phyloP scores from a whole-genome alignment of 345 rosid species.

The Linum usitatissimum region DNA sequence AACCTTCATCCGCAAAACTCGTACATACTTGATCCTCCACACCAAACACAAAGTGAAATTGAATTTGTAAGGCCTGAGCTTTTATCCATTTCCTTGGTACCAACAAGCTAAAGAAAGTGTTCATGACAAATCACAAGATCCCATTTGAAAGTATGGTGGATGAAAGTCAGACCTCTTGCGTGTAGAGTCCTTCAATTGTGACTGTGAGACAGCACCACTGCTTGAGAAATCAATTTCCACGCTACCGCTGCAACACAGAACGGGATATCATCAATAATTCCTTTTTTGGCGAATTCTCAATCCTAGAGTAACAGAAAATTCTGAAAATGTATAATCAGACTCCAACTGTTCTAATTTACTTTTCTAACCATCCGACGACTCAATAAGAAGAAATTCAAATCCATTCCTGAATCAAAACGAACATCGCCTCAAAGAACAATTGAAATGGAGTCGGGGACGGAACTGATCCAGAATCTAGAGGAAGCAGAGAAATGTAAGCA shows the following conservation, averaged over 20 bases:
- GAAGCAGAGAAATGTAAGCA: background rate
- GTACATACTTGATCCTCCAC: background rate
- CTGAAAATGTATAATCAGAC: background rate
- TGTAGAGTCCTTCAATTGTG: slow-evolving; percentile 20
- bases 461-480: background rate
- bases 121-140: background rate
- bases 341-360: background rate
- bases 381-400: background rate
- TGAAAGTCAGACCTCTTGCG: slow-evolving; percentile 28
- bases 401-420: too few relatives aligned
- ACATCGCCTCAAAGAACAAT: background rate
- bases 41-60: background rate
- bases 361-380: background rate
- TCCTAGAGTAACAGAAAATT: background rate
- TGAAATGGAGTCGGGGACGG: background rate
- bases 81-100: background rate
- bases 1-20: background rate
- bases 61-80: background rate
- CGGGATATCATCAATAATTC: background rate
- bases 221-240: slow-evolving; percentile 24
- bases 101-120: background rate
- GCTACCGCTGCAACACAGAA: background rate
- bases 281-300: background rate
- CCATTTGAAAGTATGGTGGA: background rate
- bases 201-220: slow-evolving; percentile 21